Evolutionary conservation across 2,329 filamentous ascomycete species (phyloP), one percentile per base, ranked within the genome.

Genomic region (Xylaria sp.): DNA sequence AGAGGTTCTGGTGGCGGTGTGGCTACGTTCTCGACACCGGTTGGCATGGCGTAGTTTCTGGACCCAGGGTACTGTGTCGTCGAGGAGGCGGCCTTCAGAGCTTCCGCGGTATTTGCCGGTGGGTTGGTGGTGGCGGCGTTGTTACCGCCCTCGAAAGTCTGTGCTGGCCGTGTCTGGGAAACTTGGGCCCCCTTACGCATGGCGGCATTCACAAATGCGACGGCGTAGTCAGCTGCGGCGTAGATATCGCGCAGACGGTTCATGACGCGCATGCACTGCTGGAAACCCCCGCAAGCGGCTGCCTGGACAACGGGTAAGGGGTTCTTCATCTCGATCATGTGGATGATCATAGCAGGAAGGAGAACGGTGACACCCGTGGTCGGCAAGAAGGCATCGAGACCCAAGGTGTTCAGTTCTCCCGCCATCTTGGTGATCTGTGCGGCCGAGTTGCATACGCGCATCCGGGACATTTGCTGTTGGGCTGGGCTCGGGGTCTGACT

Each of bases 201-300:
- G 0, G 92, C 91, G 1, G 92, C 91, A 71, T 96, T 91, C n/a
- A 97, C 81, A 77, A 97, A 97, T 2, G 90, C 90, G 0, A 90
- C 93, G n/a, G 91, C 92, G 69, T 94, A 96, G 73, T 97, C 92
- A n/a, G 93, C 93, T 0, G 92, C 92, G 0, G 92, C 87, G 70
- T 97, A 97, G 35, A 92, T 90, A 70, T 96, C 91, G 44, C 92
- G 86, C 16, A 97, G 81, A 64, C 88, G 88, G 72, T 92, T 87
- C 80, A 97, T 89, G 60, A 96, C 91, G 52, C 87, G 84, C 91
- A 97, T 96, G 76, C 93, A 97, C 72, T 92, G 88, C 67, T 88
- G 89, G 77, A 96, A 96, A 18, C 91, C 90, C 59, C 87, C 84
- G 23, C 92, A 82, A 52, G 90, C 92, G 48, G 84, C 81, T 61